phyloP scores from a whole-genome alignment of 2,329 filamentous ascomycete genomes.

The Phyllosticta citrichinensis region DNA sequence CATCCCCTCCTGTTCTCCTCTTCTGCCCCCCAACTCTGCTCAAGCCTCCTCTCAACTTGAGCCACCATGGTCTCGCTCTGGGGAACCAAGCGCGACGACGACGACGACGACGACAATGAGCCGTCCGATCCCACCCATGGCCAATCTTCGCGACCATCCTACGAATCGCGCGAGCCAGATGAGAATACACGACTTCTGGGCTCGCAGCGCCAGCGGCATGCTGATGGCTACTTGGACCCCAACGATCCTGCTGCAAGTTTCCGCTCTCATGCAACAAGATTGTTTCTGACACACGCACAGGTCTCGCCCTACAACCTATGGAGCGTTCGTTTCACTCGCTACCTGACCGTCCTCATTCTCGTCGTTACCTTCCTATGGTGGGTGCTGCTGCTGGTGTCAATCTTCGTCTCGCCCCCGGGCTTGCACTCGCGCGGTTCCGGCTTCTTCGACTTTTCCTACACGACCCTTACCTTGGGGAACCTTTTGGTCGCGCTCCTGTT shows the following conservation, averaged over 20 bases:
- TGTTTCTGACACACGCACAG: constrained; percentile 22
- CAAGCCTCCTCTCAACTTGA: neutral
- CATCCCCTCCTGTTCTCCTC: neutral
- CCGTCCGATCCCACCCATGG: constrained; percentile 16
- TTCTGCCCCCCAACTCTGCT: neutral
- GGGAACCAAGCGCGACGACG: constrained; percentile 41
- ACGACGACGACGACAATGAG: constrained; percentile 18
- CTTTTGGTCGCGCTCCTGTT: constrained; percentile 72
- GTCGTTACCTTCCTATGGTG: constrained; percentile 81
- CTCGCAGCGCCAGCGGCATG: constrained; percentile 42
- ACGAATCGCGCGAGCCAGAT: constrained; percentile 37
- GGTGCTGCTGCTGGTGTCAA: constrained; percentile 76
- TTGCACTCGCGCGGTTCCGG: constrained; percentile 83
- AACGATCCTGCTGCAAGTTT: constrained; percentile 67
- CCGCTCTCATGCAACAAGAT: too few relatives aligned
- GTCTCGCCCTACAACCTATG: constrained; percentile 91
- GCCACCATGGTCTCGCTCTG: constrained; percentile 43
- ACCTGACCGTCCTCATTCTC: constrained; percentile 67
- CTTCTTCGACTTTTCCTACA: constrained; percentile 81
- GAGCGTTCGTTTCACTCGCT: constrained; percentile 72
- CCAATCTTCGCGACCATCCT: constrained; percentile 19
- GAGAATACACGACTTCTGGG: constrained; percentile 61
- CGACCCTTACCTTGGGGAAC: constrained; percentile 66
- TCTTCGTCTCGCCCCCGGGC: constrained; percentile 81
- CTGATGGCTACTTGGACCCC: constrained; percentile 60